Conservation (phyloP, 768 basidiomycete genomes). For the Mycena epipterygia region DNA sequence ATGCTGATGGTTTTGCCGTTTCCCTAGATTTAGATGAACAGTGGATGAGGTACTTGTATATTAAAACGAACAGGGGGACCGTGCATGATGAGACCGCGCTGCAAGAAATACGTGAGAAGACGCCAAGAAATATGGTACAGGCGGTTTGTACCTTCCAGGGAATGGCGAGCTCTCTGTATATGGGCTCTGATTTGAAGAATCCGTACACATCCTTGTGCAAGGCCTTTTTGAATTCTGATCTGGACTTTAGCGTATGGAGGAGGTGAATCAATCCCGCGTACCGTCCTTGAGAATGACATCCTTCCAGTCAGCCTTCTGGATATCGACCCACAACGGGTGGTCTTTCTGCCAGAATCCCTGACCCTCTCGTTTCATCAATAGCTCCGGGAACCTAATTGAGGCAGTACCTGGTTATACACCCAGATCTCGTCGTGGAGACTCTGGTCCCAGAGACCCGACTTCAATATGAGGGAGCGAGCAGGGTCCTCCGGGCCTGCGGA, state of each 20-base stretch:
- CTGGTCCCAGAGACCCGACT: constrained; percentile 65
- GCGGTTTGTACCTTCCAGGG: constrained; percentile 86
- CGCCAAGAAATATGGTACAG: neutral
- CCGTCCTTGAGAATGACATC: constrained; percentile 78
- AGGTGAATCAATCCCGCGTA: neutral
- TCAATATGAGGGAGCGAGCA: constrained; percentile 64
- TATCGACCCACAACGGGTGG: constrained; percentile 68
- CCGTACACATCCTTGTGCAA: constrained; percentile 83
- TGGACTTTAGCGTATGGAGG: neutral
- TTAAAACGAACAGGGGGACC: constrained; percentile 76
- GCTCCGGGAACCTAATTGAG: no score
- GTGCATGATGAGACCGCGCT: constrained; percentile 88
- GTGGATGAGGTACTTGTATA: neutral
- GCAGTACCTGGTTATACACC: constrained; percentile 85
- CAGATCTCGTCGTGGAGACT: constrained; percentile 78
- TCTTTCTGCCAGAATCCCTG: constrained; percentile 78
- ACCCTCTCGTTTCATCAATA: no score
- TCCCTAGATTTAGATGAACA: constrained; percentile 52
- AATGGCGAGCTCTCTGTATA: constrained; percentile 82
- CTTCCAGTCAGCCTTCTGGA: constrained; percentile 79
- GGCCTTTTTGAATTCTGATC: constrained; percentile 67
- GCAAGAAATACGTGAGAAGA: constrained; percentile 10
- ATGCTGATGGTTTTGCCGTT: constrained; percentile 90
- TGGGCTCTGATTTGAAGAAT: constrained; percentile 81
- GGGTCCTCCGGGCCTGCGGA: constrained; percentile 60